Evolutionary conservation across 2,329 filamentous ascomycete genomes (phyloP), one percentile per base, ranked within the genome.

Genomic region (Sporothrix sp.): DNA sequence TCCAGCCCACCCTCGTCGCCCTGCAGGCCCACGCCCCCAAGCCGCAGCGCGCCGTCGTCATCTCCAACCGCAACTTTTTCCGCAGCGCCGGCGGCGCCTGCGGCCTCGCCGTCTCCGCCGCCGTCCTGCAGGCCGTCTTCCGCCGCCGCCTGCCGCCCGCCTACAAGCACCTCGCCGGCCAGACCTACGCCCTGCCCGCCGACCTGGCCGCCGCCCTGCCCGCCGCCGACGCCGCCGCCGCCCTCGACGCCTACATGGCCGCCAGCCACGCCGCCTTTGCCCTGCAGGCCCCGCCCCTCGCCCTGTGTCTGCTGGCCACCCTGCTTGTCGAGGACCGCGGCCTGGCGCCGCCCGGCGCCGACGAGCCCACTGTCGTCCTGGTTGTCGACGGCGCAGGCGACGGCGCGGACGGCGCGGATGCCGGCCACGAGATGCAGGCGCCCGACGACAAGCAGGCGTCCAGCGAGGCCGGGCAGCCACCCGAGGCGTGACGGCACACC

Each of bases 211-310:
- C 13, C 50, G 28, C n/a, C 10, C 8, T 45, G 1, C 28, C 42
- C 0, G 11, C 8, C 6, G 46, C 25, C 1, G 52, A 52, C 8
- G 33, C 25, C 2, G 18, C 57, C 48, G 44, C 54, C 30, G 53
- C 64, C 3, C 40, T 57, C 1, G 51, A 55, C 13, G 56, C 56
- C 0, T 56, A 57, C 45, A 56, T 56, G 59, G 64, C 65, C 8
- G 79, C 75, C 0, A 79, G 72, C 20, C 67, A 69, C 27, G 69
- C 71, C 0, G 76, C 82, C 0, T 82, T 82, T 54, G 72, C 75
- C 21, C 59, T 79, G 37, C 76, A 76, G 59, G 69, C 76, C 0
- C 77, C 78, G 0, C 54, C 81, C 3, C 72, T 78, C 9, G 75
- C 69, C 0, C 42, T 71, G 0, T 78, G 74, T 54, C 65, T 81